Percentiles rank a stretch among this genome's conserved stretches.
These are phyloP conservation scores for Azolla pinnata DNA, from an alignment of 75 land plant genomes.

Conservation along the genomic window DNA sequence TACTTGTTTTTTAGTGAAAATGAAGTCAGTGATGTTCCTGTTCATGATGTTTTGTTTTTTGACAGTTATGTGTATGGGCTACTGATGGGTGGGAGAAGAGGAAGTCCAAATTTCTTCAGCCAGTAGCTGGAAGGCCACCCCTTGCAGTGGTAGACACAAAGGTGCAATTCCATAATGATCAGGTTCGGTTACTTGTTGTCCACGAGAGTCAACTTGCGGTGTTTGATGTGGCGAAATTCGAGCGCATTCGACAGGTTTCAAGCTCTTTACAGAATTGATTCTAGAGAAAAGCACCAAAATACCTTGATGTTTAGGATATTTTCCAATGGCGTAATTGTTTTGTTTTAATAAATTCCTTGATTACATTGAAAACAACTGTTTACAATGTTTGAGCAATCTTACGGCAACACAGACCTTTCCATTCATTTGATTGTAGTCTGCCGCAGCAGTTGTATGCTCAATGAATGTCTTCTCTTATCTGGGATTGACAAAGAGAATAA, in stretches of 20 bases:
- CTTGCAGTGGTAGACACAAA: constrained; percentile 41
- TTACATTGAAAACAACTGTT: too few species aligned
- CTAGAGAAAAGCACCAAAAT: too few species aligned
- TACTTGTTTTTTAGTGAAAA: too few species aligned
- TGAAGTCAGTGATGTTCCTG: too few species aligned
- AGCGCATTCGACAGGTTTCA: constrained; percentile 52
- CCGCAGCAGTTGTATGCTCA: too few species aligned
- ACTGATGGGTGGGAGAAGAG: constrained; percentile 72
- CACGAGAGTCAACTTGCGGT: constrained; percentile 74
- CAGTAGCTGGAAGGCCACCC: constrained; percentile 39
- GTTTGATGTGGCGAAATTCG: constrained; percentile 39
- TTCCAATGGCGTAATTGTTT: not conserved
- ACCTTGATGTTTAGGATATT: not conserved
- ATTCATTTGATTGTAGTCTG: too few species aligned
- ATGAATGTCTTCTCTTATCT: too few species aligned
- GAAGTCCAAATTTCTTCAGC: constrained; percentile 39
- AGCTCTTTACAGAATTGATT: not conserved
- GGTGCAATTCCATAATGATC: constrained; percentile 72
- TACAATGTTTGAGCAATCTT: too few species aligned
- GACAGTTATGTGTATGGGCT: constrained; percentile 60
- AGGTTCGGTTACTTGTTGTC: constrained; percentile 46
- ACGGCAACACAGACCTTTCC: too few species aligned
- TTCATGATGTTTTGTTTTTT: not conserved
- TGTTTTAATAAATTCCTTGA: not conserved
- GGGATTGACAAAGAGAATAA: too few species aligned